phyloP scores from a whole-genome alignment of 192 early-diverging fungal species.

The Ramicandelaber brevisporus region DNA sequence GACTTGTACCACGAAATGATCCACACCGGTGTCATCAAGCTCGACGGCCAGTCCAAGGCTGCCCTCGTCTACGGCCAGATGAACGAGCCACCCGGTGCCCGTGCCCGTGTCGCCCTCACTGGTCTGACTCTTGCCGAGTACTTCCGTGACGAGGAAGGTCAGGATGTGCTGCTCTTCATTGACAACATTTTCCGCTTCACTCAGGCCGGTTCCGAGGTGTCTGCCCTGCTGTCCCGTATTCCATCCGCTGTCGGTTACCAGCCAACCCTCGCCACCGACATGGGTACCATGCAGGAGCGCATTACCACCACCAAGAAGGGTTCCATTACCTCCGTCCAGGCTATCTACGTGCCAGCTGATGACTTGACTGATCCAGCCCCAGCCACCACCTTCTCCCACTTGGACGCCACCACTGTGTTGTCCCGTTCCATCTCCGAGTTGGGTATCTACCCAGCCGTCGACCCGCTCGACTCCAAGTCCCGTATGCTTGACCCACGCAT shows the following conservation, averaged over 20 bases:
- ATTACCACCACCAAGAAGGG: conserved; percentile 99
- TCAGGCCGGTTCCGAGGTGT: conserved; percentile 99
- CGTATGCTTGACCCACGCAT: conserved; percentile 94
- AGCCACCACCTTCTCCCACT: conserved; percentile 96
- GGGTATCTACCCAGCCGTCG: conserved; percentile 99
- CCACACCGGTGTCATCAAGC: conserved; percentile 83
- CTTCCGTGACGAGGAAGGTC: conserved; percentile 99
- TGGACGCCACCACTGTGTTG: conserved; percentile 98
- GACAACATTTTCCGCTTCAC: conserved; percentile 99
- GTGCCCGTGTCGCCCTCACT: conserved; percentile 94
- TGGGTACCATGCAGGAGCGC: conserved; percentile 99
- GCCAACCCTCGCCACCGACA: conserved; percentile 94
- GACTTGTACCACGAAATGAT: conserved; percentile 99
- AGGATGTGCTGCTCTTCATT: conserved; percentile 98
- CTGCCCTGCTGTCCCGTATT: conserved; percentile 95
- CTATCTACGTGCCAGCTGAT: conserved; percentile 96
- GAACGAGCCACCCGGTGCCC: conserved; percentile 98
- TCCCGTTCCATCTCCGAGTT: conserved; percentile 95
- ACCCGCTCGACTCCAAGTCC: conserved; percentile 94
- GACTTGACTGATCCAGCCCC: conserved; percentile 99
- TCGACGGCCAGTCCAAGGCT: conserved; percentile 82
- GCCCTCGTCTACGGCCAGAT: conserved; percentile 96
- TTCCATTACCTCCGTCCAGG: conserved; percentile 96
- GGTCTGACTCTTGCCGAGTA: conserved; percentile 97
- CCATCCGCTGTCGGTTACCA: conserved; percentile 99